Conservation (phyloP, 2,329 filamentous ascomycete species). For the Beauveria asiatica region DNA sequence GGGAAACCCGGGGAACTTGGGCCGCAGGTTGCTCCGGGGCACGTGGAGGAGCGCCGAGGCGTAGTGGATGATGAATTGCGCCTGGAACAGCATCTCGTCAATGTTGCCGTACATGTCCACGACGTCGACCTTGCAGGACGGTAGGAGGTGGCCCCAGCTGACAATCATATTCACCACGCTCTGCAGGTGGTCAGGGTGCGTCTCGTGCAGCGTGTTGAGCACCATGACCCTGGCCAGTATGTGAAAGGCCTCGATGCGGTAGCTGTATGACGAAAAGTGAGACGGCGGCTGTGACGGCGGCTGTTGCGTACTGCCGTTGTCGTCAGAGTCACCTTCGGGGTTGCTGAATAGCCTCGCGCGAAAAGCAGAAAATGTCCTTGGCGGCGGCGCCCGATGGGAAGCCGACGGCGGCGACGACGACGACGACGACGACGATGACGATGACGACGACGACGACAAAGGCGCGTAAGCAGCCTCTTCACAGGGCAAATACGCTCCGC, state of each 20-base stretch:
- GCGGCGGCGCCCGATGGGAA: background rate
- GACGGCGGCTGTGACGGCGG: background rate
- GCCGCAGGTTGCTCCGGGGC: background rate
- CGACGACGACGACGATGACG: too few relatives aligned
- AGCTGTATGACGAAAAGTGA: background rate
- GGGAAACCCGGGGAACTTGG: background rate
- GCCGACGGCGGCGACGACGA: too few relatives aligned
- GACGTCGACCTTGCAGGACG: background rate
- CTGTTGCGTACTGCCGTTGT: background rate
- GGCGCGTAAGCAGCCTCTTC: background rate
- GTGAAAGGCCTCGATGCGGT: slow-evolving; percentile 1
- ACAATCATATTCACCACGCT: background rate
- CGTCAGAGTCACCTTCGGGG: background rate
- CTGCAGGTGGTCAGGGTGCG: slow-evolving; percentile 3
- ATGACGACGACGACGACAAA: too few relatives aligned
- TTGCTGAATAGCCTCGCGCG: background rate
- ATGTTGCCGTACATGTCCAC: slow-evolving; percentile 4
- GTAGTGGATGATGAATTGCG: background rate
- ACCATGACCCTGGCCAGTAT: background rate
- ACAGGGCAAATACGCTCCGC: background rate
- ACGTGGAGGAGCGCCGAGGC: background rate
- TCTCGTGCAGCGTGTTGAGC: slow-evolving; percentile 2
- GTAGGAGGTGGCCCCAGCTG: slow-evolving; percentile 1
- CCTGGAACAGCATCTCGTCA: slow-evolving; percentile 4
- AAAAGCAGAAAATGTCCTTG: background rate